These are phyloP conservation scores for Alternaria consortialis DNA, from an alignment of 2,329 filamentous ascomycete genomes.

Conservation along the genomic window DNA sequence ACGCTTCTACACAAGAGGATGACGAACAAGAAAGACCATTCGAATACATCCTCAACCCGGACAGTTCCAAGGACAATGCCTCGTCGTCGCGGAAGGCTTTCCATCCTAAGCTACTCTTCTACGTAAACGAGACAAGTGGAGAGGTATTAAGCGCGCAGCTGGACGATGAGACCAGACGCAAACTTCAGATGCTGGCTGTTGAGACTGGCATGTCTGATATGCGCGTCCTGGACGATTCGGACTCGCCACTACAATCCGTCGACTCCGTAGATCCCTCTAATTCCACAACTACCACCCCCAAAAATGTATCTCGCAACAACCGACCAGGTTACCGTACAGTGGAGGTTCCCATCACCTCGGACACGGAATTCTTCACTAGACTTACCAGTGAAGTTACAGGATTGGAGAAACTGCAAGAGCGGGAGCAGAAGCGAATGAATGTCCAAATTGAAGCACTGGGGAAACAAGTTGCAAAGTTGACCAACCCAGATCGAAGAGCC, in stretches of 20 bases:
- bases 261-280: constrained; percentile 1
- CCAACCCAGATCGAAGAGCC: constrained; percentile 70
- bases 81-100: constrained; percentile 52
- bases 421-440: constrained; percentile 71
- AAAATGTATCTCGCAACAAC: constrained; percentile 11
- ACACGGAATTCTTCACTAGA: constrained; percentile 80
- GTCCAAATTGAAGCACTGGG: constrained; percentile 71
- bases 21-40: constrained; percentile 46
- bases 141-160: constrained; percentile 73
- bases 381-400: constrained; percentile 75
- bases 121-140: constrained; percentile 72
- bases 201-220: constrained; percentile 55
- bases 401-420: constrained; percentile 72
- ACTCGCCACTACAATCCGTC: constrained; percentile 19
- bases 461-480: constrained; percentile 68
- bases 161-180: constrained; percentile 69
- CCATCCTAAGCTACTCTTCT: constrained; percentile 74
- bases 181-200: constrained; percentile 68
- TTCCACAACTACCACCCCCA: not conserved
- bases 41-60: constrained; percentile 47
- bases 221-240: constrained; percentile 43
- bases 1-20: constrained; percentile 33
- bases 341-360: constrained; percentile 80
- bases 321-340: constrained; percentile 57
- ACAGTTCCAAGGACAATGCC: constrained; percentile 12